Conservation (phyloP, 108 stramenopile species). For the Epithemia pelagica region DNA sequence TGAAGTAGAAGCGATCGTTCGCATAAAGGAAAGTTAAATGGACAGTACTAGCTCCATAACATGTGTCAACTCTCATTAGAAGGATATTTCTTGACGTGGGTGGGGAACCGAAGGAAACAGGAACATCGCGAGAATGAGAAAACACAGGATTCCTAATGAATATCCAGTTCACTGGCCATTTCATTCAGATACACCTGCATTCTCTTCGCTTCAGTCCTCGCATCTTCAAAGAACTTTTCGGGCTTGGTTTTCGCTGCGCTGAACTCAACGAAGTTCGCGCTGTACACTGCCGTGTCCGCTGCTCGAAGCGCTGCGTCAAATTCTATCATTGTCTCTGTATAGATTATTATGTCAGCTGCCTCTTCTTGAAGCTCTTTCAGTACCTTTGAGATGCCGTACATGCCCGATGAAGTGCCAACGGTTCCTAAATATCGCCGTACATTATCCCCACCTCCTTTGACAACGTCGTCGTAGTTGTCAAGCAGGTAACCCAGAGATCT, state of each 20-base stretch:
- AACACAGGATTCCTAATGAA: neutral
- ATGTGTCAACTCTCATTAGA: too few relatives aligned
- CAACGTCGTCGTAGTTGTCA: constrained; percentile 42
- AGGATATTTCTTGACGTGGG: too few relatives aligned
- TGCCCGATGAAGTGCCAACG: constrained; percentile 32
- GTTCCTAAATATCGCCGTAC: constrained; percentile 59
- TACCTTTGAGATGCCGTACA: constrained; percentile 43
- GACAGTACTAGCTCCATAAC: too few relatives aligned
- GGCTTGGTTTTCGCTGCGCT: constrained; percentile 31
- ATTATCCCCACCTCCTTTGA: constrained; percentile 48
- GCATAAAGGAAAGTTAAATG: constrained; percentile 22
- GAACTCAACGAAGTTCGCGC: constrained; percentile 35
- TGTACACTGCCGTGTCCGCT: constrained; percentile 42
- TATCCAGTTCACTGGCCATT: constrained; percentile 17
- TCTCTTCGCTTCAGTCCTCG: constrained; percentile 36
- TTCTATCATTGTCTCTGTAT: constrained; percentile 32
- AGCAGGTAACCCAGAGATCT: constrained; percentile 30
- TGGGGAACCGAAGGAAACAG: too few relatives aligned
- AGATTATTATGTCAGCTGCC: constrained; percentile 52
- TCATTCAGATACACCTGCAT: constrained; percentile 29
- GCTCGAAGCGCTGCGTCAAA: constrained; percentile 26
- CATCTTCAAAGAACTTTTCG: constrained; percentile 43
- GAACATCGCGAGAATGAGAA: too few relatives aligned
- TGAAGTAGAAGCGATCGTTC: constrained; percentile 61
- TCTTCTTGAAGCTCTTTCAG: constrained; percentile 35